phyloP scores from a whole-genome alignment of 1,284 basidiomycete species.

The Ganoderma lingzhi region DNA sequence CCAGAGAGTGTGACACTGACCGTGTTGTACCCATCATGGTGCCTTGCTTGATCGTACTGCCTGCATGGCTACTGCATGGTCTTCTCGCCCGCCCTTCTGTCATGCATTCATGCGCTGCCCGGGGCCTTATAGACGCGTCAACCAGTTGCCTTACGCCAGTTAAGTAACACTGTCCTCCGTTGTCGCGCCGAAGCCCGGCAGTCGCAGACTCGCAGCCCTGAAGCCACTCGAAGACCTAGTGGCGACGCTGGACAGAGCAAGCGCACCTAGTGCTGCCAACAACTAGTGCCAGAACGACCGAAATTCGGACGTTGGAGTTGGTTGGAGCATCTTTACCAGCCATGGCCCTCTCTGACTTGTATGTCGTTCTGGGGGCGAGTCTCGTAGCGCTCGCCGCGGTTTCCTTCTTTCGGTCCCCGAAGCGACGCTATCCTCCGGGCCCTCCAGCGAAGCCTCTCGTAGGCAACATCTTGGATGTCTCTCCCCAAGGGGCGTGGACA shows the following conservation, averaged over 20 bases:
- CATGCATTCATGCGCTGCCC: not conserved
- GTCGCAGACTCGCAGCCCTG: not conserved
- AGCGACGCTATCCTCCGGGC: constrained; percentile 23
- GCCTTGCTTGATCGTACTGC: not conserved
- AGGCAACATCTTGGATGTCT: constrained; percentile 26
- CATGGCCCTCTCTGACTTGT: not conserved
- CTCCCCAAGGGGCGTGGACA: constrained; percentile 17
- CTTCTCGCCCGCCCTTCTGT: not conserved
- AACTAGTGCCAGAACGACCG: not conserved
- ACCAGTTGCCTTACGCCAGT: not conserved
- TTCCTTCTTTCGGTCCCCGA: not conserved
- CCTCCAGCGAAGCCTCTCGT: constrained; percentile 22
- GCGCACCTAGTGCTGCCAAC: too few relatives aligned
- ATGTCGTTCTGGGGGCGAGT: not conserved
- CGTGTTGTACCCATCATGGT: not conserved
- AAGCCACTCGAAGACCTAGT: not conserved
- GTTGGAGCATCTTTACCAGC: not conserved
- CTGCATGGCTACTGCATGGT: not conserved
- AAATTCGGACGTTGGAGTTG: not conserved
- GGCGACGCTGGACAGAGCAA: too few relatives aligned
- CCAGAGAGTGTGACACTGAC: not conserved
- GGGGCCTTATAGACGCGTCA: not conserved
- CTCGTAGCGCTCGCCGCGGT: not conserved
- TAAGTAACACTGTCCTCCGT: not conserved
- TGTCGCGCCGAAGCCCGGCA: not conserved